phyloP scores from a whole-genome alignment of 352 stramenopile genomes.

The Pythium brachiatum region DNA sequence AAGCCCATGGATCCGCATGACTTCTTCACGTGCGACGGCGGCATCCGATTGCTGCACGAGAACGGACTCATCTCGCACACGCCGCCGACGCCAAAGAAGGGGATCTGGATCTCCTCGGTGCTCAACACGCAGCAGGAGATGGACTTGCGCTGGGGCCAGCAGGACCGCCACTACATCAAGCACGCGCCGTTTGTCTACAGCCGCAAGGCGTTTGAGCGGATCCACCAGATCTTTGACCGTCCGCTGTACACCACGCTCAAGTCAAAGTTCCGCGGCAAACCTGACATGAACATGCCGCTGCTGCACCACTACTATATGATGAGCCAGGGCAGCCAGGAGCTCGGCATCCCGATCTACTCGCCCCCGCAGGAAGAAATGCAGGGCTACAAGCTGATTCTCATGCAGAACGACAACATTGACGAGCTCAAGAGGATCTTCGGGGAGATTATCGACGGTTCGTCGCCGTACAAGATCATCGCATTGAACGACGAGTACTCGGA shows the following conservation, averaged over 20 bases:
- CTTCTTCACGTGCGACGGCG: slow-evolving; percentile 86
- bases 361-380: slow-evolving; percentile 74
- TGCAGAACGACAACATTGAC: slow-evolving; percentile 80
- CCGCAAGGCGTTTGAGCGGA: slow-evolving; percentile 74
- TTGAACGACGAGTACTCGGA: slow-evolving; percentile 88
- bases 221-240: slow-evolving; percentile 87
- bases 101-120: slow-evolving; percentile 86
- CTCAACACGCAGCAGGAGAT: slow-evolving; percentile 88
- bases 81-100: slow-evolving; percentile 72
- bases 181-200: slow-evolving; percentile 88
- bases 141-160: slow-evolving; percentile 77
- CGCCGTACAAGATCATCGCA: slow-evolving; percentile 75
- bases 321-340: slow-evolving; percentile 69
- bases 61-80: slow-evolving; percentile 71
- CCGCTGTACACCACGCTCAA: slow-evolving; percentile 82
- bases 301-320: slow-evolving; percentile 89
- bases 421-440: slow-evolving; percentile 69
- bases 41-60: slow-evolving; percentile 80
- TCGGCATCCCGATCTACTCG: slow-evolving; percentile 74
- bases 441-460: slow-evolving; percentile 58
- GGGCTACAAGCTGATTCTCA: slow-evolving; percentile 82
- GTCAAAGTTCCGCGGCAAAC: slow-evolving; percentile 81
- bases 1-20: slow-evolving; percentile 76
- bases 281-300: slow-evolving; percentile 87
- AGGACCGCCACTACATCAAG: slow-evolving; percentile 86